These are phyloP conservation scores for Epithele typhae DNA, from an alignment of 768 basidiomycete genomes.

Conservation along the genomic window DNA sequence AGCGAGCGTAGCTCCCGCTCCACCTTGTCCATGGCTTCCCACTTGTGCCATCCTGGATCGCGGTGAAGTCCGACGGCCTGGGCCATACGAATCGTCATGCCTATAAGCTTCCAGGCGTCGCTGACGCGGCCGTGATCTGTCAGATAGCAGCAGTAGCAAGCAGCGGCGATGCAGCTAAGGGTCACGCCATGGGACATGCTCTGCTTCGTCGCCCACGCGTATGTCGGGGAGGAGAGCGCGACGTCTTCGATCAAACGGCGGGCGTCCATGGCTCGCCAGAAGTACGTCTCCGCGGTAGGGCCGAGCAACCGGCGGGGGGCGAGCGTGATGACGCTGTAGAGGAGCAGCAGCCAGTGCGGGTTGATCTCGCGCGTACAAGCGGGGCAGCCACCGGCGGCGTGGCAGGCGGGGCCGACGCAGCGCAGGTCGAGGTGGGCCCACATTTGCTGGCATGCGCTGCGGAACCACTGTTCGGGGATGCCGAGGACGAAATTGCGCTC, in stretches of 20 bases:
- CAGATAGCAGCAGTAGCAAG: constrained; percentile 41
- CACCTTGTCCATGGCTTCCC: constrained; percentile 23
- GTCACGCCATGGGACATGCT: constrained; percentile 35
- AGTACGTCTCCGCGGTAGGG: constrained; percentile 25
- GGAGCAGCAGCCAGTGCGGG: constrained; percentile 45
- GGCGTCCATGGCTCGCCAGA: constrained; percentile 41
- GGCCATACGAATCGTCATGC: constrained; percentile 18
- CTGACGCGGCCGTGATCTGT: constrained; percentile 44
- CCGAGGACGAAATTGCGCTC: constrained; percentile 49
- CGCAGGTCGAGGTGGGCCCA: constrained; percentile 36
- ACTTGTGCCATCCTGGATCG: constrained; percentile 24
- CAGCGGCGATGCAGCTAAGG: constrained; percentile 42
- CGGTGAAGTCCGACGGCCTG: constrained; percentile 27
- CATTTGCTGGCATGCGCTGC: constrained; percentile 38
- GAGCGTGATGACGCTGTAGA: constrained; percentile 46
- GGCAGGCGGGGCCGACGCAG: constrained; percentile 16
- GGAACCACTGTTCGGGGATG: constrained; percentile 47
- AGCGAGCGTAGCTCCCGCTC: constrained; percentile 20
- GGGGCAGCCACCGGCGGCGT: constrained; percentile 22
- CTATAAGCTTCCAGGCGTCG: constrained; percentile 30
- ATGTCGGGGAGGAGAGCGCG: constrained; percentile 17
- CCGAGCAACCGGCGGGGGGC: constrained; percentile 26
- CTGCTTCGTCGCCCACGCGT: constrained; percentile 12
- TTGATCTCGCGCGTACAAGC: constrained; percentile 36
- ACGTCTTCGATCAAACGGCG: constrained; percentile 44